Evolutionary conservation across 306 rosid genomes (phyloP).

Genomic region (Myrica gale): DNA sequence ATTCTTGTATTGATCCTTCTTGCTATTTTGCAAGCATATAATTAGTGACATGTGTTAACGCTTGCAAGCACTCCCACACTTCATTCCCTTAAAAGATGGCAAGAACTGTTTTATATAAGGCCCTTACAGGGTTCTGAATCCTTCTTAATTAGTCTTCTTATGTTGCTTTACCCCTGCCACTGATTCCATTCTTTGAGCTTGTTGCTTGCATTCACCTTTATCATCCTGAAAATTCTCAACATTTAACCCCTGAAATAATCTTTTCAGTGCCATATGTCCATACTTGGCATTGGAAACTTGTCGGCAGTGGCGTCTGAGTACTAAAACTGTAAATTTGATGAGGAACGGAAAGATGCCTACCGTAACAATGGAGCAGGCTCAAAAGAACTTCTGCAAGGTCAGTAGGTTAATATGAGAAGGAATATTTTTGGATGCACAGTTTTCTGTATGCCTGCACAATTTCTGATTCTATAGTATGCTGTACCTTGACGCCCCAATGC

Average conservation of each 20-base stretch:
- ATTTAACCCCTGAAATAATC: constrained; percentile 24
- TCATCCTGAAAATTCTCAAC: constrained; percentile 20
- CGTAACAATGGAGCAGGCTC: constrained; percentile 98
- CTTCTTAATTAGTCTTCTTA: background rate
- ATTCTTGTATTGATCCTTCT: background rate
- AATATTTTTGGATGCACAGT: background rate
- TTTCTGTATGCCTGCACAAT: too few species aligned
- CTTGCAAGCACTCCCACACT: background rate
- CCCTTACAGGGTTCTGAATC: constrained; percentile 1
- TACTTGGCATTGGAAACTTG: constrained; percentile 97
- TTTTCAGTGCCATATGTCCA: constrained; percentile 85
- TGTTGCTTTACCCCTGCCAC: constrained; percentile 22
- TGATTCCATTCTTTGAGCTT: constrained; percentile 21
- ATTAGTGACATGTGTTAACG: background rate
- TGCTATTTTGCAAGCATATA: background rate
- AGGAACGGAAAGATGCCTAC: constrained; percentile 98
- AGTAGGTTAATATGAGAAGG: constrained; percentile 25
- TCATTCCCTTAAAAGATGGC: background rate
- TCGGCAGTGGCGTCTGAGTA: constrained; percentile 98
- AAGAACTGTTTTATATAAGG: background rate
- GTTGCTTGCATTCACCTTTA: constrained; percentile 6
- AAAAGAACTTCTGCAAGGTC: constrained; percentile 91
- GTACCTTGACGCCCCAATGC: background rate
- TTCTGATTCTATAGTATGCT: background rate
- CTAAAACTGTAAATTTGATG: constrained; percentile 88